Evolutionary conservation across 1,284 basidiomycete species (phyloP).

Genomic region (Rhodotorula sp.): DNA sequence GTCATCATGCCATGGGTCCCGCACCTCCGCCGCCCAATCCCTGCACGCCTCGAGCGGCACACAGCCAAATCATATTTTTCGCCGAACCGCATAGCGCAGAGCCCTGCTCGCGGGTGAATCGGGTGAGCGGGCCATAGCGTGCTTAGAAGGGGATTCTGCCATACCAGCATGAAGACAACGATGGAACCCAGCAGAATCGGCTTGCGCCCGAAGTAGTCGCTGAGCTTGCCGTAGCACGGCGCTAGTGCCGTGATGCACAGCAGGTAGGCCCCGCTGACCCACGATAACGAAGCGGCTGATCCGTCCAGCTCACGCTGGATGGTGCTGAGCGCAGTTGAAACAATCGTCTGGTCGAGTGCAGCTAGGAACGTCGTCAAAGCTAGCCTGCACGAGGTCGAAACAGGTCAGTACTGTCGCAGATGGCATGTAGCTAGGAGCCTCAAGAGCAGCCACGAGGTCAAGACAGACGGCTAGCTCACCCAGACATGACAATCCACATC

Average conservation of each 20-base stretch:
- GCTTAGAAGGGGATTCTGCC: not conserved
- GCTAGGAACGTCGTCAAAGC: constrained; percentile 62
- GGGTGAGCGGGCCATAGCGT: not conserved
- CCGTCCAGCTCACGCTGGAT: constrained; percentile 42
- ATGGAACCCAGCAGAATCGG: constrained; percentile 70
- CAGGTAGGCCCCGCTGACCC: constrained; percentile 59
- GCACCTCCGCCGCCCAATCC: constrained; percentile 66
- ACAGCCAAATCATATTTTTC: constrained; percentile 71
- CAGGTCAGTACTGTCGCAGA: not conserved
- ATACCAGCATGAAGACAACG: constrained; percentile 64
- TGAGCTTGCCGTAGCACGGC: constrained; percentile 69
- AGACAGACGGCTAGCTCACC: not conserved
- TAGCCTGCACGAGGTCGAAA: constrained; percentile 7
- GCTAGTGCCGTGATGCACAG: constrained; percentile 37
- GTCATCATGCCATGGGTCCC: not conserved
- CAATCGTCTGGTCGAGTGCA: constrained; percentile 54
- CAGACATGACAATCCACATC: constrained; percentile 13
- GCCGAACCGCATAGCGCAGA: constrained; percentile 80
- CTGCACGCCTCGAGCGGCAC: constrained; percentile 73
- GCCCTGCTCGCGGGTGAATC: constrained; percentile 51
- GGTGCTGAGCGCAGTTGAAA: constrained; percentile 40
- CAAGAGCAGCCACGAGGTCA: not conserved
- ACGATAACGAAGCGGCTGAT: constrained; percentile 8
- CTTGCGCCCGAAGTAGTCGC: constrained; percentile 64
- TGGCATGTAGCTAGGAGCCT: not conserved